These are phyloP conservation scores for Colletotrichum sidae DNA, from an alignment of 2,329 filamentous ascomycete species.

Conservation along the genomic window DNA sequence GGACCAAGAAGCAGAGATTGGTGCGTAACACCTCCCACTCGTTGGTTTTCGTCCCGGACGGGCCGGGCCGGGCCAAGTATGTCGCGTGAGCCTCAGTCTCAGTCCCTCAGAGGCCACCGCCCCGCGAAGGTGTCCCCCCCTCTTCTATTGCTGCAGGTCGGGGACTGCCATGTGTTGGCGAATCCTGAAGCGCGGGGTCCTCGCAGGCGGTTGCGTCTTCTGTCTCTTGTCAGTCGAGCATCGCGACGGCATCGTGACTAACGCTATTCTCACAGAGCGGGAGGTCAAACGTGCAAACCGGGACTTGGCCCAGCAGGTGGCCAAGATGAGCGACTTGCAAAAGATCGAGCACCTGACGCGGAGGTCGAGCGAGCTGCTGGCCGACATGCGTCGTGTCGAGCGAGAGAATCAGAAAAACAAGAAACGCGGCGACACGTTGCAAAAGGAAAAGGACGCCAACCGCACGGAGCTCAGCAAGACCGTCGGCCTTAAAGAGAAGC, in stretches of 20 bases:
- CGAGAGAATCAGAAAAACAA: constrained; percentile 96
- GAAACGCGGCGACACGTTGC: constrained; percentile 91
- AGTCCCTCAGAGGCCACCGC: neutral
- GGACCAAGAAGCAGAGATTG: constrained; percentile 95
- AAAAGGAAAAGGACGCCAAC: constrained; percentile 95
- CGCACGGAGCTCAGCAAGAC: constrained; percentile 92
- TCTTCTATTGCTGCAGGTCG: too few relatives aligned
- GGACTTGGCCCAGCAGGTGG: constrained; percentile 87
- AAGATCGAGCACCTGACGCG: constrained; percentile 92
- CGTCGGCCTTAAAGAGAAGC: constrained; percentile 90
- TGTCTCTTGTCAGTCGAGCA: constrained; percentile 8
- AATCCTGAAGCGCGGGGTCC: too few relatives aligned
- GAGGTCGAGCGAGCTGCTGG: constrained; percentile 89
- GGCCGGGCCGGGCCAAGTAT: constrained; percentile 29
- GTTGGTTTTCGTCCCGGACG: constrained; percentile 23
- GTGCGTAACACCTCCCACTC: constrained; percentile 58
- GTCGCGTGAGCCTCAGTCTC: constrained; percentile 32
- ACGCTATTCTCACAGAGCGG: constrained; percentile 72
- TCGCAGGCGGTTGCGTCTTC: too few relatives aligned
- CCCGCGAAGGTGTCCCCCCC: too few relatives aligned
- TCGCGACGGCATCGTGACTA: constrained; percentile 34
- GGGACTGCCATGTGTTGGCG: too few relatives aligned
- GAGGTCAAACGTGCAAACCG: constrained; percentile 95
- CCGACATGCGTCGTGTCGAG: constrained; percentile 95
- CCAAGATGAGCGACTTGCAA: constrained; percentile 91